Evolutionary conservation across 352 stramenopile species (phyloP).

Genomic region (Stephanocyclus meneghinianus): DNA sequence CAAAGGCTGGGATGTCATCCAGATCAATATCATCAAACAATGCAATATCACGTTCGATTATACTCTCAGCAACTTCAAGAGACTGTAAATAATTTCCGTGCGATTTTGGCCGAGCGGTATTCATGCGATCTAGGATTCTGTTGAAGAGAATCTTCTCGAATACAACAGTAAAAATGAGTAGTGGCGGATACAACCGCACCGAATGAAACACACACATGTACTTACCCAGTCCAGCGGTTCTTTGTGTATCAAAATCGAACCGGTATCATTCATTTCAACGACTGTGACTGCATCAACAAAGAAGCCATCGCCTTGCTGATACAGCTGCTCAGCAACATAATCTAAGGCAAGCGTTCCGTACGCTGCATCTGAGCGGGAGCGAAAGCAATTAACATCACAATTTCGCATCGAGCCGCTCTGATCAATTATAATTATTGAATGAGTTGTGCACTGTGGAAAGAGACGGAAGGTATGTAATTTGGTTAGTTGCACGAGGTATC

Average conservation of each 20-base stretch:
- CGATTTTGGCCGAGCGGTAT: not conserved
- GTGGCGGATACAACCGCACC: not conserved
- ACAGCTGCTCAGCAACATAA: constrained; percentile 45
- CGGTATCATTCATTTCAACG: constrained; percentile 43
- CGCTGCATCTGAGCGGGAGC: constrained; percentile 30
- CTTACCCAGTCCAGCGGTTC: constrained; percentile 44
- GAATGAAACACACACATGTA: not conserved
- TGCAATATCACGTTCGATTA: constrained; percentile 19
- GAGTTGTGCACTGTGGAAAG: constrained; percentile 9
- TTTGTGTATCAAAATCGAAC: constrained; percentile 24
- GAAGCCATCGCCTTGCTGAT: constrained; percentile 18
- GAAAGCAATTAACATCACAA: constrained; percentile 29
- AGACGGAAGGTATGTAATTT: not conserved
- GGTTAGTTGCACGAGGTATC: not conserved
- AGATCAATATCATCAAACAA: constrained; percentile 18
- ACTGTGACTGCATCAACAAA: constrained; percentile 42
- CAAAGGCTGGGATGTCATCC: constrained; percentile 30
- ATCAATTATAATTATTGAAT: constrained; percentile 19
- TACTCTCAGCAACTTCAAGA: constrained; percentile 13
- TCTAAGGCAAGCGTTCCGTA: constrained; percentile 42
- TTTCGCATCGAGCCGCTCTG: constrained; percentile 32
- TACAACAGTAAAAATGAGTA: not conserved
- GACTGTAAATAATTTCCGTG: constrained; percentile 31
- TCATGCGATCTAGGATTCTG: constrained; percentile 23
- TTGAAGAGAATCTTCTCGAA: constrained; percentile 37